Conservation (phyloP, 768 basidiomycete genomes). For the Boletus bicolor region DNA sequence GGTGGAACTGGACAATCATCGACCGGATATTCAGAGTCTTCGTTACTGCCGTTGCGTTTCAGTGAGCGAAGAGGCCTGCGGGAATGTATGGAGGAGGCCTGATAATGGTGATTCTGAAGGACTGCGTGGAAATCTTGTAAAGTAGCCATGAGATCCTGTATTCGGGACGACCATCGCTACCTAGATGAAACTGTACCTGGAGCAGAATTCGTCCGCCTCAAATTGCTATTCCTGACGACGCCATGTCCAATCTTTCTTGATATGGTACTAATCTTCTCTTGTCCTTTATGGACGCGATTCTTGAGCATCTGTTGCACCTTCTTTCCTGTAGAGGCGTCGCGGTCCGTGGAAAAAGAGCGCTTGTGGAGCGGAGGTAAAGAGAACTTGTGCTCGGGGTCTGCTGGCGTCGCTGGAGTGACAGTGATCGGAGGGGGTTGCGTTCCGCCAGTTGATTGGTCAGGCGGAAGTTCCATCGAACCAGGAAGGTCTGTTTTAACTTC, state of each 20-base stretch:
- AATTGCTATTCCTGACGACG: conserved; percentile 50
- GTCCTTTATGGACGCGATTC: conserved; percentile 68
- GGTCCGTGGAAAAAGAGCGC: conserved; percentile 31
- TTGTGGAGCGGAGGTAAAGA: conserved; percentile 17
- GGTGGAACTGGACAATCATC: conserved; percentile 39
- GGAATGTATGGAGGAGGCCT: conserved; percentile 82
- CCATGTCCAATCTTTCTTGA: conserved; percentile 75
- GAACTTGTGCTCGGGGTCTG: conserved; percentile 26
- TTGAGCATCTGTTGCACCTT: conserved; percentile 76
- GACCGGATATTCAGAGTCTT: conserved; percentile 30
- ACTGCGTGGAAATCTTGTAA: conserved; percentile 66
- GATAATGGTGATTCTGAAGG: conserved; percentile 59
- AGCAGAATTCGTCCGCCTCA: conserved; percentile 63
- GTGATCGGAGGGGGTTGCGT: conserved; percentile 43
- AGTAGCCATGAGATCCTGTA: background rate
- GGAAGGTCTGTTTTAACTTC: conserved; percentile 11
- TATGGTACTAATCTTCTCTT: conserved; percentile 69
- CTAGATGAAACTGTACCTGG: conserved; percentile 48
- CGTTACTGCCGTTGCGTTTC: conserved; percentile 33
- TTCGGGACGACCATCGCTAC: background rate
- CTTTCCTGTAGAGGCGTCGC: conserved; percentile 58
- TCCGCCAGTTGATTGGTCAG: background rate
- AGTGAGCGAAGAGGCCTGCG: conserved; percentile 57
- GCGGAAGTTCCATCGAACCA: background rate
- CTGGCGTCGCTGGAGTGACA: conserved; percentile 61